A percentile compares a stretch with the other conserved stretches of the same genome.
Evolutionary conservation across 2,329 filamentous ascomycete species (phyloP).

Genomic region (Periconia digitata): DNA sequence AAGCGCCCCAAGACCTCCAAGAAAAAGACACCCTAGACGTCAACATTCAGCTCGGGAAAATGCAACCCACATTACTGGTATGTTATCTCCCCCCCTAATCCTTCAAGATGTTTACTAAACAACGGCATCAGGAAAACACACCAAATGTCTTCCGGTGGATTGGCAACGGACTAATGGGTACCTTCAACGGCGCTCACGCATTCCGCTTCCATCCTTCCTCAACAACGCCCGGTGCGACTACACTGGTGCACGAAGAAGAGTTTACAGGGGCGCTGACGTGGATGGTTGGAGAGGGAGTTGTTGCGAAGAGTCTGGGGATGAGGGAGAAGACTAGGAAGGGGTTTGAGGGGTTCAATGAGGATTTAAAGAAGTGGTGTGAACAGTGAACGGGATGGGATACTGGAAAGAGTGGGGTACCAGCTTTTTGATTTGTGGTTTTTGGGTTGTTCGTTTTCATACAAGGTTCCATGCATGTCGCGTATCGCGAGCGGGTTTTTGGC

Average conservation of each 20-base stretch:
- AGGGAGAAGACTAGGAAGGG: slow-evolving; percentile 14
- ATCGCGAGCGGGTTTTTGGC: too few relatives aligned
- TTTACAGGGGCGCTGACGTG: slow-evolving; percentile 18
- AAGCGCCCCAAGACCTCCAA: slow-evolving; percentile 1
- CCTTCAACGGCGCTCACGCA: slow-evolving; percentile 20
- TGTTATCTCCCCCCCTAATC: background rate
- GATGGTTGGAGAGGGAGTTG: slow-evolving; percentile 12
- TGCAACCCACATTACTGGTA: slow-evolving; percentile 11
- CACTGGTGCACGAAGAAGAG: slow-evolving; percentile 20
- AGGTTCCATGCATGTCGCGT: too few relatives aligned
- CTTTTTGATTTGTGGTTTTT: too few relatives aligned
- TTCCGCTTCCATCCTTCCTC: slow-evolving; percentile 17
- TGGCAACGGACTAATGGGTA: slow-evolving; percentile 9
- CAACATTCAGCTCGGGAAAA: slow-evolving; percentile 7
- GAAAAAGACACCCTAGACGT: slow-evolving; percentile 13
- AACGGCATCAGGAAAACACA: slow-evolving; percentile 10
- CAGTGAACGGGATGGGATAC: background rate
- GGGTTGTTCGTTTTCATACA: background rate
- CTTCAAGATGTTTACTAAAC: background rate
- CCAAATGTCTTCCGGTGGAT: slow-evolving; percentile 14
- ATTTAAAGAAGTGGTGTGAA: slow-evolving; percentile 20
- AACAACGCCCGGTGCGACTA: slow-evolving; percentile 11
- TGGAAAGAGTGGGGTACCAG: background rate
- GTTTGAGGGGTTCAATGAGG: slow-evolving; percentile 17
- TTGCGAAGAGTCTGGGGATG: slow-evolving; percentile 13